These are phyloP conservation scores for Tetrastigma voinierianum DNA, from an alignment of 164 flowering plant species.

Conservation along the genomic window DNA sequence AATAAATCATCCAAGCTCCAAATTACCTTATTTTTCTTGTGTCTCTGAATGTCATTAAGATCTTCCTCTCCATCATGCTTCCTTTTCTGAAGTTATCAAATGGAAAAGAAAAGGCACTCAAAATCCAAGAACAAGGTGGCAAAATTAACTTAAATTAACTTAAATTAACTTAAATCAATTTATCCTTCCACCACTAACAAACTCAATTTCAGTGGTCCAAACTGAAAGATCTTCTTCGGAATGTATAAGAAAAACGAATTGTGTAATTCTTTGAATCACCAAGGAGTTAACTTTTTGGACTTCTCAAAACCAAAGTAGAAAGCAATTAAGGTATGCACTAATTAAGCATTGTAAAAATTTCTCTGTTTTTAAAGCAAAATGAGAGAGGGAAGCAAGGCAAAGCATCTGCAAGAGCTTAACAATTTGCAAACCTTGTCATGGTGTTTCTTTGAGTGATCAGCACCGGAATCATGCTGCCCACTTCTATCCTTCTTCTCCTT, in stretches of 20 bases:
- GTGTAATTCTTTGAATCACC: too few species aligned
- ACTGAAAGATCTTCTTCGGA: too few species aligned
- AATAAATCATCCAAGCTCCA: neutral
- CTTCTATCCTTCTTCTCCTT: slow-evolving; percentile 70
- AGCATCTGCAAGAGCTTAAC: neutral
- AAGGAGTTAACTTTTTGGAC: too few species aligned
- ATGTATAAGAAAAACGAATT: too few species aligned
- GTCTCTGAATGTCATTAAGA: slow-evolving; percentile 47
- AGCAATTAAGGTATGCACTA: too few species aligned
- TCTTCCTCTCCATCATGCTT: slow-evolving; percentile 79
- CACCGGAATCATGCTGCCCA: slow-evolving; percentile 57
- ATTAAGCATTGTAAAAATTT: neutral
- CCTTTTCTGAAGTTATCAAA: slow-evolving; percentile 53
- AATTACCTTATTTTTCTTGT: slow-evolving; percentile 54
- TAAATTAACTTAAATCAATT: too few species aligned
- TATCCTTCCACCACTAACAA: too few species aligned
- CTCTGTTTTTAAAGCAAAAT: neutral
- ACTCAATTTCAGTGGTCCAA: too few species aligned
- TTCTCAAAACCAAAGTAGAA: too few species aligned
- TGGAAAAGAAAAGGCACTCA: neutral
- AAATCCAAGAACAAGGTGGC: neutral
- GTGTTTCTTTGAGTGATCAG: slow-evolving; percentile 62
- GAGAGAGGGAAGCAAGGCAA: neutral
- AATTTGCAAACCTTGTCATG: slow-evolving; percentile 61
- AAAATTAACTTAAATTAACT: too few species aligned